Evolutionary conservation across 306 rosid genomes (phyloP), one percentile per base, ranked within the genome.

Genomic region (Cajanus cajan): DNA sequence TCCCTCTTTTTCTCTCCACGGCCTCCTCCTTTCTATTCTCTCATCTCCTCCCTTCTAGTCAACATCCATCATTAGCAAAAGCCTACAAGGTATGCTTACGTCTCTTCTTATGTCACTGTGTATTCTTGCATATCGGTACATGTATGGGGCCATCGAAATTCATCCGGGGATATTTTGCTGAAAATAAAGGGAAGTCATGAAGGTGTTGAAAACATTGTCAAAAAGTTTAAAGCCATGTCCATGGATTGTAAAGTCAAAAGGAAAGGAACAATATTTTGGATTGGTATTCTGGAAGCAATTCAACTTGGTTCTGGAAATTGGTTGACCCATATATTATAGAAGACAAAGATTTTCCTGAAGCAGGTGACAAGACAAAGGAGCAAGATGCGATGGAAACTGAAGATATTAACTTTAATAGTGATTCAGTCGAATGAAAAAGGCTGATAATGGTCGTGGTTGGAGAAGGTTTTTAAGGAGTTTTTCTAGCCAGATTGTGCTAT

Each of bases 61-160:
- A n/a, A n/a, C n/a, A n/a, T n/a, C n/a, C n/a, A n/a, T n/a, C n/a
- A n/a, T n/a, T n/a, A n/a, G n/a, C n/a, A n/a, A n/a, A n/a, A n/a
- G n/a, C n/a, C n/a, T n/a, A n/a, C n/a, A n/a, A n/a, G n/a, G n/a
- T n/a, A n/a, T n/a, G n/a, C n/a, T n/a, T n/a, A n/a, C n/a, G n/a
- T n/a, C n/a, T n/a, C n/a, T n/a, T n/a, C n/a, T n/a, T n/a, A n/a
- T 94, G 78, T 88, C 98, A 40, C 97, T 94, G 0, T 80, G 98
- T 81, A 92, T 76, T 77, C 97, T 94, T 78, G 98, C 98, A 15
- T 90, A 88, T 85, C 92, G 98, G 98, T 94, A 87, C 74, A 94
- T 94, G 97, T 94, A 84, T 68, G 97, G 94, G 98, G 98, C 62
- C 79, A 80, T 74, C 88, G 86, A 78, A 85, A 84, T 78, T 85